phyloP scores from a whole-genome alignment of 2,329 filamentous ascomycete species.

The Plenodomus biglobosus region DNA sequence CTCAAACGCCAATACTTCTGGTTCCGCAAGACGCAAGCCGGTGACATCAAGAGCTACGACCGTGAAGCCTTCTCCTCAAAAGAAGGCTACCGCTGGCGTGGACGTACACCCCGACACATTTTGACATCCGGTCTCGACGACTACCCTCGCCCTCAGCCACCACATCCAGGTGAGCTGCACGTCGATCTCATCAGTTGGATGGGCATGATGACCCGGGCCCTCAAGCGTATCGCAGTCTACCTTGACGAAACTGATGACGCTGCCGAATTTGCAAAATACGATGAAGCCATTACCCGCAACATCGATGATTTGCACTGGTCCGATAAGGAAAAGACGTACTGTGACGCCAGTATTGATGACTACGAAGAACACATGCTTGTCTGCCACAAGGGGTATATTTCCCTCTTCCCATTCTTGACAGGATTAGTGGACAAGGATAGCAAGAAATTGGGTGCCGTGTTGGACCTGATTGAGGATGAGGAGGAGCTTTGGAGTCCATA shows the following conservation, averaged over 20 bases:
- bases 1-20: slow-evolving; percentile 88
- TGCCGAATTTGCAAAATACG: slow-evolving; percentile 68
- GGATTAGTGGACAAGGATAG: slow-evolving; percentile 75
- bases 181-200: slow-evolving; percentile 96
- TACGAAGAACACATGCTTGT: slow-evolving; percentile 88
- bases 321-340: slow-evolving; percentile 77
- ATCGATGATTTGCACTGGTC: slow-evolving; percentile 94
- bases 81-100: slow-evolving; percentile 94
- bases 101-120: slow-evolving; percentile 81
- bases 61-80: slow-evolving; percentile 84
- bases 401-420: slow-evolving; percentile 86
- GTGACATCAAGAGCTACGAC: slow-evolving; percentile 89
- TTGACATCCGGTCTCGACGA: slow-evolving; percentile 94
- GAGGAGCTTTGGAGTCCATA: slow-evolving; percentile 86
- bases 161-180: slow-evolving; percentile 93
- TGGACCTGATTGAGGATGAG: slow-evolving; percentile 78
- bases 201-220: slow-evolving; percentile 89
- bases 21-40: slow-evolving; percentile 90
- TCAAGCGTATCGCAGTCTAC: slow-evolving; percentile 74
- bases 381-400: slow-evolving; percentile 96
- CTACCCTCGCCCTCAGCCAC: slow-evolving; percentile 90
- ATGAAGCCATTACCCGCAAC: slow-evolving; percentile 78
- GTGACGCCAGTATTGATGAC: slow-evolving; percentile 91
- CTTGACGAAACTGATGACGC: slow-evolving; percentile 78
- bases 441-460: slow-evolving; percentile 69